These are phyloP conservation scores for Echinochloa phyllopogon DNA, from an alignment of 176 grass and related monocot species.

Conservation along the genomic window DNA sequence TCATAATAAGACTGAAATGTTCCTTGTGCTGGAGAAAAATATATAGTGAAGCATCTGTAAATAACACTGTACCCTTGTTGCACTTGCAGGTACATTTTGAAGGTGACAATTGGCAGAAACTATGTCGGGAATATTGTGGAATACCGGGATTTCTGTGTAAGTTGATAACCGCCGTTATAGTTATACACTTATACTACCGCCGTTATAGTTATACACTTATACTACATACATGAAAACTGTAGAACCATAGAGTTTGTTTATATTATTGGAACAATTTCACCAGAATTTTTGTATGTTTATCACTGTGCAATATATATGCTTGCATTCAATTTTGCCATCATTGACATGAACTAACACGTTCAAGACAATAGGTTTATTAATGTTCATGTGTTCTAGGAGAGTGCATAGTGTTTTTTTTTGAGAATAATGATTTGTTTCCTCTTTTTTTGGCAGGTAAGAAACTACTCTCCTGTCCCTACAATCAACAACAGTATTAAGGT, in stretches of 20 bases:
- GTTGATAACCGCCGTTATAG: constrained; percentile 10
- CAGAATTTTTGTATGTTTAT: neutral
- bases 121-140: constrained; percentile 85
- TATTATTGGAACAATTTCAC: neutral
- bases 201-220: neutral
- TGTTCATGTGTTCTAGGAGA: neutral
- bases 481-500: constrained; percentile 98
- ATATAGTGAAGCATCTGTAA: neutral
- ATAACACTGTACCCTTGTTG: neutral
- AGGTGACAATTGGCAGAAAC: constrained; percentile 79
- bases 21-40: neutral
- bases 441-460: constrained; percentile 61
- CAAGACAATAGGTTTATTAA: neutral
- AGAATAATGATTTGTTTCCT: constrained; percentile 20
- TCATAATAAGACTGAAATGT: neutral
- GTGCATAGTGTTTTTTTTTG: neutral
- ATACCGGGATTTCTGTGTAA: constrained; percentile 81
- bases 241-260: neutral
- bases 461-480: constrained; percentile 78
- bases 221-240: neutral
- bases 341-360: neutral
- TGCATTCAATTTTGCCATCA: neutral
- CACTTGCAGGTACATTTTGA: constrained; percentile 69
- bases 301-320: neutral
- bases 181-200: neutral